Percentiles rank a stretch among this genome's conserved stretches.
These are phyloP conservation scores for Rhinocladiella mackenziei DNA, from an alignment of 2,329 filamentous ascomycete genomes.

Conservation along the genomic window DNA sequence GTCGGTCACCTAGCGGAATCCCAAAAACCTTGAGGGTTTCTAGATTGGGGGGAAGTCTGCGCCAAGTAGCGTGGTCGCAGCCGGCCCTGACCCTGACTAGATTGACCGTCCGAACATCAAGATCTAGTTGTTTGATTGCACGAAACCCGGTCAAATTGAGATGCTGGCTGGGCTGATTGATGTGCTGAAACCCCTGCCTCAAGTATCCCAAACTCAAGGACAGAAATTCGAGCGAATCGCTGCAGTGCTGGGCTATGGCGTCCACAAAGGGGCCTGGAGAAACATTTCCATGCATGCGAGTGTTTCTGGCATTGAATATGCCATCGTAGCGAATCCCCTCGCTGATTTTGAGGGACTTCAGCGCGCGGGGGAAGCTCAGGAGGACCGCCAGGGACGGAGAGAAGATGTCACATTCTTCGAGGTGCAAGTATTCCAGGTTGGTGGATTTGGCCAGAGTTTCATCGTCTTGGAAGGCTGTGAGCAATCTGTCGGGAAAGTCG, in stretches of 20 bases:
- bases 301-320: slow-evolving; percentile 23
- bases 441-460: slow-evolving; percentile 22
- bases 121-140: slow-evolving; percentile 25
- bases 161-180: slow-evolving; percentile 22
- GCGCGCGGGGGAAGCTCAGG: slow-evolving; percentile 24
- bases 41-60: slow-evolving; percentile 26
- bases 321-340: slow-evolving; percentile 29
- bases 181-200: slow-evolving; percentile 17
- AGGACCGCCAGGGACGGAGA: slow-evolving; percentile 22
- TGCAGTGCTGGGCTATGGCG: slow-evolving; percentile 21
- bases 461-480: slow-evolving; percentile 19
- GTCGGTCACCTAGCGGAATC: slow-evolving; percentile 24
- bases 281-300: slow-evolving; percentile 28
- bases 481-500: slow-evolving; percentile 21
- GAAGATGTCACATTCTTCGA: slow-evolving; percentile 30
- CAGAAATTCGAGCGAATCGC: slow-evolving; percentile 23
- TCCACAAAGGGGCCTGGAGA: slow-evolving; percentile 24
- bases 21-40: slow-evolving; percentile 28
- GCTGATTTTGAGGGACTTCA: slow-evolving; percentile 29
- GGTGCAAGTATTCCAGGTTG: slow-evolving; percentile 25
- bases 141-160: slow-evolving; percentile 23
- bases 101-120: slow-evolving; percentile 25
- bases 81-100: slow-evolving; percentile 18
- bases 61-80: slow-evolving; percentile 27
- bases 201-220: slow-evolving; percentile 26